Evolutionary conservation across 805 yeast species (phyloP).

Genomic region (Candida palmyrensis): DNA sequence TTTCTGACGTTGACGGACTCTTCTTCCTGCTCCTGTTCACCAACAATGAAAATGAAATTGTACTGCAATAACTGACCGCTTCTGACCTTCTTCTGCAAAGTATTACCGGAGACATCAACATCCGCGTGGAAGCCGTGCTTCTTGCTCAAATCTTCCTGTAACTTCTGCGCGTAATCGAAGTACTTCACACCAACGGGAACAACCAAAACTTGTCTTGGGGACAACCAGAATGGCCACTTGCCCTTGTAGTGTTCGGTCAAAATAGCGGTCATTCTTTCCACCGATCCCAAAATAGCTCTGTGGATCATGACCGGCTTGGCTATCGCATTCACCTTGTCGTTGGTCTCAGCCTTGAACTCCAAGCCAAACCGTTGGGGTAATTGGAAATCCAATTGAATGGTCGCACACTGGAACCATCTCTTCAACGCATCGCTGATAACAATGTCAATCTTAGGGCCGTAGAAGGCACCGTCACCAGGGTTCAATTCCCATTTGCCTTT

Average conservation of each 20-base stretch:
- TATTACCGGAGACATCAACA: conserved; percentile 90
- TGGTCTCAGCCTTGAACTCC: conserved; percentile 65
- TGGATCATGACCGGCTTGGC: conserved; percentile 98
- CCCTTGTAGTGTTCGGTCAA: conserved; percentile 98
- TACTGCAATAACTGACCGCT: conserved; percentile 91
- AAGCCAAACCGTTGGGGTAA: conserved; percentile 90
- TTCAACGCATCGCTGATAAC: conserved; percentile 89
- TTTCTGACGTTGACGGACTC: conserved; percentile 90
- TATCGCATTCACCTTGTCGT: conserved; percentile 51
- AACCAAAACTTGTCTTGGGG: conserved; percentile 97
- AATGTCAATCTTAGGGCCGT: conserved; percentile 94
- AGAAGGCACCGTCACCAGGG: conserved; percentile 96
- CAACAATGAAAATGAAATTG: conserved; percentile 95
- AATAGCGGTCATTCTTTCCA: conserved; percentile 98
- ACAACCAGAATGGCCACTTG: conserved; percentile 99
- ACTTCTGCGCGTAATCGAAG: conserved; percentile 82
- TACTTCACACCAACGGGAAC: conserved; percentile 96
- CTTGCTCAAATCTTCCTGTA: conserved; percentile 60
- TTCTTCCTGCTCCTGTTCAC: conserved; percentile 84
- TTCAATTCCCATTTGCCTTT: conserved; percentile 92
- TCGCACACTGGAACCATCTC: conserved; percentile 99
- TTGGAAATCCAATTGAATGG: conserved; percentile 98
- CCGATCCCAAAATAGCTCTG: conserved; percentile 97
- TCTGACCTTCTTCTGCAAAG: conserved; percentile 97
- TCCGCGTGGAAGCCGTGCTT: conserved; percentile 84